Conservation (phyloP, 495 filamentous ascomycete genomes). For the Podospora comata region DNA sequence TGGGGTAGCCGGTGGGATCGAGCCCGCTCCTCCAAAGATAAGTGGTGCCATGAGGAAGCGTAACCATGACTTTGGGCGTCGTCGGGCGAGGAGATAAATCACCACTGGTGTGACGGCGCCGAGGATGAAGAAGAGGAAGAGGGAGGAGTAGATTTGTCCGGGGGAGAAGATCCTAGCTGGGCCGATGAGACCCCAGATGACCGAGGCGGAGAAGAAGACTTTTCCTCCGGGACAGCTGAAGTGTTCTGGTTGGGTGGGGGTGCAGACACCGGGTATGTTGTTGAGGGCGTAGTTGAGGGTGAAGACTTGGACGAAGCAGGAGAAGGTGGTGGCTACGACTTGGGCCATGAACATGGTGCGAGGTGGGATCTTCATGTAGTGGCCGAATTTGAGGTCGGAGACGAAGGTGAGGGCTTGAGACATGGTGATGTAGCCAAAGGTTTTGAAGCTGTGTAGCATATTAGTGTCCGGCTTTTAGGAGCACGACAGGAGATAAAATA, state of each 20-base stretch:
- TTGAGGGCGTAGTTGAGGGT: slow-evolving; percentile 64
- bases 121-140: slow-evolving; percentile 62
- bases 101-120: slow-evolving; percentile 56
- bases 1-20: slow-evolving; percentile 64
- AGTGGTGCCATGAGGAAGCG: slow-evolving; percentile 63
- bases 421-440: slow-evolving; percentile 70
- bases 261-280: slow-evolving; percentile 60
- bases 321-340: slow-evolving; percentile 62
- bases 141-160: slow-evolving; percentile 61
- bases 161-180: slow-evolving; percentile 66
- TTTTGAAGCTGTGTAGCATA: slow-evolving; percentile 55
- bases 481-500: no score
- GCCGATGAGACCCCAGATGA: slow-evolving; percentile 69
- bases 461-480: no score
- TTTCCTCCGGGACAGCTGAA: slow-evolving; percentile 67
- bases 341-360: slow-evolving; percentile 66
- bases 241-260: slow-evolving; percentile 55
- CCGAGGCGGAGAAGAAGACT: slow-evolving; percentile 65
- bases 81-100: slow-evolving; percentile 54
- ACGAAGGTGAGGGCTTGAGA: slow-evolving; percentile 55
- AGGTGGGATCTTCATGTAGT: slow-evolving; percentile 71
- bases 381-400: slow-evolving; percentile 56
- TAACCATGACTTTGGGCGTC: slow-evolving; percentile 50
- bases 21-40: slow-evolving; percentile 63
- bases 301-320: slow-evolving; percentile 63